Evolutionary conservation across 257 asterid species (phyloP).

Genomic region (Fraxinus excelsior): DNA sequence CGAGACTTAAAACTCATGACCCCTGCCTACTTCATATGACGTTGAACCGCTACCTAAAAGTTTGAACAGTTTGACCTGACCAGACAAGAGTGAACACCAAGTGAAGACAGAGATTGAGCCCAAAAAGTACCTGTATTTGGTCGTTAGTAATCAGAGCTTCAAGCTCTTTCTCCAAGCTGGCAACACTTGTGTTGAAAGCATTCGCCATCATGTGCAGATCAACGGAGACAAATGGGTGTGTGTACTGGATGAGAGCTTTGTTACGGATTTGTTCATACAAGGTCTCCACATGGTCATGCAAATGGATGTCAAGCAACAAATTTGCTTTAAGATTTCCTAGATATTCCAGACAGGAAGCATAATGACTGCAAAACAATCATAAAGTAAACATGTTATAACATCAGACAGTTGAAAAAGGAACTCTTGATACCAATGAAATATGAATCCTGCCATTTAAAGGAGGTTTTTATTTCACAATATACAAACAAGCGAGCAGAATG

Average conservation of each 20-base stretch:
- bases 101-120: neutral
- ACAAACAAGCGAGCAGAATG: too few species aligned
- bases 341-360: constrained; percentile 92
- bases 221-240: constrained; percentile 89
- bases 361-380: constrained; percentile 59
- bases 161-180: constrained; percentile 89
- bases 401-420: constrained; percentile 7
- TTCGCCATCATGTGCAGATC: constrained; percentile 92
- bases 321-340: constrained; percentile 84
- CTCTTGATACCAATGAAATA: neutral
- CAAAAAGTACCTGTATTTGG: constrained; percentile 81
- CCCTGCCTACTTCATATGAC: neutral
- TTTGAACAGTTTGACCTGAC: neutral
- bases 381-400: neutral
- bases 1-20: neutral
- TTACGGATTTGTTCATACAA: constrained; percentile 84
- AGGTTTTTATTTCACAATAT: neutral
- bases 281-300: constrained; percentile 90
- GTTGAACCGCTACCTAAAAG: neutral
- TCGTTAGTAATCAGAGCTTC: constrained; percentile 83
- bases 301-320: constrained; percentile 86
- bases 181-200: constrained; percentile 77
- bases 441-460: neutral
- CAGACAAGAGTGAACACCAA: neutral
- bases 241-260: constrained; percentile 97